A percentile compares a stretch with the other conserved stretches of the same genome.
phyloP scores from a whole-genome alignment of 2,329 filamentous ascomycete species.

The Penicillium concentricum region DNA sequence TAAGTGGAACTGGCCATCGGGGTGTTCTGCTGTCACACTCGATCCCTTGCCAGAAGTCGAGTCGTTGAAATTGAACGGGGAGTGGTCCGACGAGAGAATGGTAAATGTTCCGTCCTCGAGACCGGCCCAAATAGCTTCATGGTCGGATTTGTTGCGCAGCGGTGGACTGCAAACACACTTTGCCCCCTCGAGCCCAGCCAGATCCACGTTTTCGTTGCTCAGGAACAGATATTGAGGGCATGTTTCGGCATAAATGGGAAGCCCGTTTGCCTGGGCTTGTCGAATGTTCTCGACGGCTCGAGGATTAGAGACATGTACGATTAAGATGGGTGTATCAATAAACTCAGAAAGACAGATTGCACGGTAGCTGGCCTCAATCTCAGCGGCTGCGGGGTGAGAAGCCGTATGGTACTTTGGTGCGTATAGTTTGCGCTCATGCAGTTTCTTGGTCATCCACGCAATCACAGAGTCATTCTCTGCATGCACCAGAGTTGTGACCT shows the following conservation, averaged over 20 bases:
- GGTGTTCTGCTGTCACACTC: conserved; percentile 1
- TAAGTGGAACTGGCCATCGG: conserved; percentile 39
- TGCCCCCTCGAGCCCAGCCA: background rate
- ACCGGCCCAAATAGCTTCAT: conserved; percentile 24
- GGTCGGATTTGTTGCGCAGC: background rate
- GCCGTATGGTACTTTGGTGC: background rate
- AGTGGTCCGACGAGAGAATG: conserved; percentile 52
- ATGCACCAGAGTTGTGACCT: background rate
- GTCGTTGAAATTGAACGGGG: conserved; percentile 32
- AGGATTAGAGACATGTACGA: conserved; percentile 15
- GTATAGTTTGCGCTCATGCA: background rate
- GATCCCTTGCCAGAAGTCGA: background rate
- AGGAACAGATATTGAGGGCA: conserved; percentile 56
- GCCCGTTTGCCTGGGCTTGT: conserved; percentile 50
- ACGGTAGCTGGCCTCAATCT: background rate
- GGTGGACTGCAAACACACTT: background rate
- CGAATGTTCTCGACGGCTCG: conserved; percentile 50
- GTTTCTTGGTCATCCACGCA: background rate
- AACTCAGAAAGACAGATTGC: background rate
- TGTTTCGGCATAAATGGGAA: conserved; percentile 58
- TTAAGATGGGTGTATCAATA: background rate
- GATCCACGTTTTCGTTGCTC: background rate
- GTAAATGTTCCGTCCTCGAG: conserved; percentile 57
- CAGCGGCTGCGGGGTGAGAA: background rate
- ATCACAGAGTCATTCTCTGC: background rate